Percentiles rank a stretch among this genome's conserved stretches.
Conservation (phyloP, 2,329 filamentous ascomycete species). For the Cadophora sp. region DNA sequence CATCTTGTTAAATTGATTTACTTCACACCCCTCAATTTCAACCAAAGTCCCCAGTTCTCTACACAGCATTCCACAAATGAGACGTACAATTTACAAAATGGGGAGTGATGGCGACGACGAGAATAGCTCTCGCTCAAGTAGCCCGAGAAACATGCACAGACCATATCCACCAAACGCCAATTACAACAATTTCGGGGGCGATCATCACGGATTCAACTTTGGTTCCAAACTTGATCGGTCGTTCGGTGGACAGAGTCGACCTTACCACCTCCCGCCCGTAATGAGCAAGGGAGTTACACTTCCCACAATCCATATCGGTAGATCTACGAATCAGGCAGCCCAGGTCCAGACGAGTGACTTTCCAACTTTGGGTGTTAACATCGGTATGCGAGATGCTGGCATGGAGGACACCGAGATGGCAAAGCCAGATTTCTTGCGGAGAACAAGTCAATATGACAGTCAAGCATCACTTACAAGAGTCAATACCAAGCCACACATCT, state of each 20-base stretch:
- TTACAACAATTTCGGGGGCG: slow-evolving; percentile 18
- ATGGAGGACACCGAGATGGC: not conserved
- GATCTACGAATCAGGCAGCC: not conserved
- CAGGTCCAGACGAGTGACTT: not conserved
- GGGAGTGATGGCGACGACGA: not conserved
- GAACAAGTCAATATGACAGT: not conserved
- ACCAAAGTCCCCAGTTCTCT: not conserved
- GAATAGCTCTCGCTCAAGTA: not conserved
- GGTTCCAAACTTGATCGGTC: not conserved
- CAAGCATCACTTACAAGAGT: not conserved
- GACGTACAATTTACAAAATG: slow-evolving; percentile 12
- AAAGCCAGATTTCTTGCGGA: not conserved
- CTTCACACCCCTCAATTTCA: not conserved
- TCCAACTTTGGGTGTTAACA: too few relatives aligned
- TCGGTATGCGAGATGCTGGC: not conserved
- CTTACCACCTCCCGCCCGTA: not conserved
- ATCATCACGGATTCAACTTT: slow-evolving; percentile 23
- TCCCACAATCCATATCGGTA: not conserved
- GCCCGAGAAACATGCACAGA: not conserved
- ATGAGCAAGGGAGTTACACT: not conserved
- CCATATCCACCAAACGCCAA: not conserved
- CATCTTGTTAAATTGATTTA: not conserved
- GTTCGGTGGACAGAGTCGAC: not conserved
- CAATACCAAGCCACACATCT: not conserved
- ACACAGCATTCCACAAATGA: not conserved